Evolutionary conservation across 352 stramenopile genomes (phyloP).

Genomic region (Phytophthora sp.): DNA sequence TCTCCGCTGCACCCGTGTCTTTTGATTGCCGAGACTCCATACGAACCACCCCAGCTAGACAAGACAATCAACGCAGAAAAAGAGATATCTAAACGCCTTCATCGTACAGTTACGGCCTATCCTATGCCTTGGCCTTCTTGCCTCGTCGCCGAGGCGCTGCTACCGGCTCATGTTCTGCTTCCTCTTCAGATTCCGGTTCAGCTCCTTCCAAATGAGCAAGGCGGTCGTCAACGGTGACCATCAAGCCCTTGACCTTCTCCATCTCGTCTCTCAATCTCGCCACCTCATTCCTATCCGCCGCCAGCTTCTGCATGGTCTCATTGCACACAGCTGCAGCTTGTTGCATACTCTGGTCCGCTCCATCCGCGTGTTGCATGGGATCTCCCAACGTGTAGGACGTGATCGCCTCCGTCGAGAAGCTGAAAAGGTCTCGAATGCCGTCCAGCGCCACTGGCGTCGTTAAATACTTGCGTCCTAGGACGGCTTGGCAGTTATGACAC

Average conservation of each 20-base stretch:
- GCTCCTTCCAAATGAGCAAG: slow-evolving; percentile 63
- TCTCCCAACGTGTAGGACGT: slow-evolving; percentile 84
- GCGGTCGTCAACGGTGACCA: slow-evolving; percentile 78
- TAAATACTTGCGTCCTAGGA: slow-evolving; percentile 79
- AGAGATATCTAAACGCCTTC: slow-evolving; percentile 34
- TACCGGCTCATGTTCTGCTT: slow-evolving; percentile 21
- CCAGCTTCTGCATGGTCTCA: slow-evolving; percentile 43
- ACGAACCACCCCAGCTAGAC: slow-evolving; percentile 12
- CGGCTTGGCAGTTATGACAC: slow-evolving; percentile 81
- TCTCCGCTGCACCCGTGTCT: background rate
- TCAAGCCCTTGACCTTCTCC: slow-evolving; percentile 77
- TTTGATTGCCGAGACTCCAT: slow-evolving; percentile 24
- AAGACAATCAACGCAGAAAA: slow-evolving; percentile 33
- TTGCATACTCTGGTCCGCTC: slow-evolving; percentile 13
- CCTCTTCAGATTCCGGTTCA: slow-evolving; percentile 51
- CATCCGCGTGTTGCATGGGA: slow-evolving; percentile 35
- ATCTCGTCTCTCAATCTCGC: slow-evolving; percentile 68
- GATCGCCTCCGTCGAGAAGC: slow-evolving; percentile 75
- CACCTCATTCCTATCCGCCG: slow-evolving; percentile 57
- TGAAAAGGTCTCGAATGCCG: slow-evolving; percentile 69
- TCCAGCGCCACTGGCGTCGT: slow-evolving; percentile 72
- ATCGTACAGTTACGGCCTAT: slow-evolving; percentile 13
- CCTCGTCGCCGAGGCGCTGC: slow-evolving; percentile 1
- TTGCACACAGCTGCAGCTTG: slow-evolving; percentile 41
- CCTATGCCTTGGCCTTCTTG: slow-evolving; percentile 11